phyloP scores from a whole-genome alignment of 2,329 filamentous ascomycete species.

The Aciculosporium take region DNA sequence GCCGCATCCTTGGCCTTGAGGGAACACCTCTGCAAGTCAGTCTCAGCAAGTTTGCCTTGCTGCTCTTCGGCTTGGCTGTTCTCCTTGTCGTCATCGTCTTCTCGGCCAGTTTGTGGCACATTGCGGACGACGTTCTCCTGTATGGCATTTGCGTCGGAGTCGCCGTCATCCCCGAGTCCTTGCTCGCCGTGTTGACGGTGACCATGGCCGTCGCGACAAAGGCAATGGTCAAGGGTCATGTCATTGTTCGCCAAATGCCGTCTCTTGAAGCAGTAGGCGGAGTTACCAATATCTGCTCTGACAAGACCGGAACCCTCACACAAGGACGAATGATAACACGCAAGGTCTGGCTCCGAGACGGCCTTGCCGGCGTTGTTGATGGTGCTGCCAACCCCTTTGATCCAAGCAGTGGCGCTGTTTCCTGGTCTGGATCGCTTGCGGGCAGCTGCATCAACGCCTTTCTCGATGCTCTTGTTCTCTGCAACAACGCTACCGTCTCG shows the following conservation, averaged over 20 bases:
- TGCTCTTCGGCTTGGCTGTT: conserved; percentile 61
- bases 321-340: conserved; percentile 53
- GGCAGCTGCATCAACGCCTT: conserved; percentile 31
- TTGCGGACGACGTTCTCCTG: conserved; percentile 43
- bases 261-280: conserved; percentile 53
- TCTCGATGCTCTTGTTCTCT: conserved; percentile 42
- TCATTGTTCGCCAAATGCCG: conserved; percentile 51
- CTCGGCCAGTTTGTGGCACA: conserved; percentile 38
- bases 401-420: conserved; percentile 40
- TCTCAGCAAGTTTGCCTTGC: conserved; percentile 69
- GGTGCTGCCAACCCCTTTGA: conserved; percentile 45
- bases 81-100: conserved; percentile 49
- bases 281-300: conserved; percentile 57
- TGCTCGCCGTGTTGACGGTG: conserved; percentile 57
- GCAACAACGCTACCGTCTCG: conserved; percentile 42
- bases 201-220: conserved; percentile 55
- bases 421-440: conserved; percentile 27
- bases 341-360: conserved; percentile 45
- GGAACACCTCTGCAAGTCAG: conserved; percentile 78
- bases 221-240: conserved; percentile 48
- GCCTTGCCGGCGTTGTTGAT: conserved; percentile 37
- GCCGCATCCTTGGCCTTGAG: conserved; percentile 48
- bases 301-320: conserved; percentile 56
- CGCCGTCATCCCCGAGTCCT: conserved; percentile 50
- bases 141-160: conserved; percentile 48